phyloP scores from a whole-genome alignment of 805 yeast genomes.

The Deakozyma indianensis region DNA sequence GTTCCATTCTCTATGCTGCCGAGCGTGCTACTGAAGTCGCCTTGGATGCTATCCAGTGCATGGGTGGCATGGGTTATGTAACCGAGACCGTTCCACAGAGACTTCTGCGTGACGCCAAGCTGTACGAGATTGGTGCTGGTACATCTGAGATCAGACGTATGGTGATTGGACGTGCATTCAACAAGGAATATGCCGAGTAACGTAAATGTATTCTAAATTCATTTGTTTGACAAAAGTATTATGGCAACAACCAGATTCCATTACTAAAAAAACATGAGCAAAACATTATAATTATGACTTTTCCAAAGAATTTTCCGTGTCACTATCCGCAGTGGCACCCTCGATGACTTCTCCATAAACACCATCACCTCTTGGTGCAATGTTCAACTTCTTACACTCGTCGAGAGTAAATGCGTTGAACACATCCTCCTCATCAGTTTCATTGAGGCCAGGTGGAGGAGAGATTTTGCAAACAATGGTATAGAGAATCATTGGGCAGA shows the following conservation, averaged over 20 bases:
- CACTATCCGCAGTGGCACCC: no score
- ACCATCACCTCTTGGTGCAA: background rate
- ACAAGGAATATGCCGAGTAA: slow-evolving; percentile 13
- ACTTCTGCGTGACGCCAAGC: slow-evolving; percentile 20
- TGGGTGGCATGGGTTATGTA: slow-evolving; percentile 22
- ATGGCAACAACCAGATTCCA: no score
- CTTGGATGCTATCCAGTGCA: slow-evolving; percentile 19
- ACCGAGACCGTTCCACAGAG: slow-evolving; percentile 20
- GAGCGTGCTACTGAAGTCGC: slow-evolving; percentile 20
- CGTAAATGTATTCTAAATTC: no score
- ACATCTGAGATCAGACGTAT: slow-evolving; percentile 20
- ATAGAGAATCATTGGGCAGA: slow-evolving; percentile 1
- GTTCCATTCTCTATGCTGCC: slow-evolving; percentile 21
- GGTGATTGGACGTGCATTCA: slow-evolving; percentile 21
- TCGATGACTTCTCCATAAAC: background rate
- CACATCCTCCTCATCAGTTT: slow-evolving; percentile 10
- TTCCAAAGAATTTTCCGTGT: no score
- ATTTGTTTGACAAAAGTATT: background rate
- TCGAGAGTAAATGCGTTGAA: slow-evolving; percentile 7
- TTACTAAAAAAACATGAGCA: no score
- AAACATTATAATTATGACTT: no score
- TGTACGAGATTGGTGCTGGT: slow-evolving; percentile 21
- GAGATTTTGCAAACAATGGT: background rate
- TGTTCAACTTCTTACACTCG: background rate
- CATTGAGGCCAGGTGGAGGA: background rate